Conservation (phyloP, 805 yeast species). For the Blastobotrys peoriensis region DNA sequence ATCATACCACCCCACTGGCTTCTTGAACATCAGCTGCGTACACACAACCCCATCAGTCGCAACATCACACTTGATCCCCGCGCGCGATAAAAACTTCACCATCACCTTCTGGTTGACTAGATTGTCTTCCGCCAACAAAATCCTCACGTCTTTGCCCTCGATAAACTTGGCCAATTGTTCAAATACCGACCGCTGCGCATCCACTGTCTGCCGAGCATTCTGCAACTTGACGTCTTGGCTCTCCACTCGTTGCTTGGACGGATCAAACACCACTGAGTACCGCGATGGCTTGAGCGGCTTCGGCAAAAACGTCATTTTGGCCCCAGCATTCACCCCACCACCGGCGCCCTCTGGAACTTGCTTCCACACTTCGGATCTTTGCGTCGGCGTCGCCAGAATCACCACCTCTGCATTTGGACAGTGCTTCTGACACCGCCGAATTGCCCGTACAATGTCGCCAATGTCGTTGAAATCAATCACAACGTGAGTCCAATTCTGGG, state of each 20-base stretch:
- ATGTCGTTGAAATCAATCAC: conserved; percentile 23
- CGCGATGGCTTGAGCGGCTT: conserved; percentile 23
- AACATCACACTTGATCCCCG: conserved; percentile 27
- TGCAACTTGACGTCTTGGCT: conserved; percentile 21
- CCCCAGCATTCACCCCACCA: conserved; percentile 1
- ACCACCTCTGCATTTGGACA: conserved; percentile 8
- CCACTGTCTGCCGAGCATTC: conserved; percentile 17
- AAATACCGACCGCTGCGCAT: conserved; percentile 19
- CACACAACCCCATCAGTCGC: conserved; percentile 30
- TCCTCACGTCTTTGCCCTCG: conserved; percentile 21
- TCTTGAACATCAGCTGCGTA: conserved; percentile 19
- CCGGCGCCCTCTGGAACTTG: conserved; percentile 8
- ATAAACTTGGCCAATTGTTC: conserved; percentile 18
- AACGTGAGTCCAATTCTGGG: conserved; percentile 24
- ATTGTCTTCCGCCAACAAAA: conserved; percentile 88
- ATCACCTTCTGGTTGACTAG: conserved; percentile 87
- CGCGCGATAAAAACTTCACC: conserved; percentile 31
- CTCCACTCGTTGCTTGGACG: conserved; percentile 16
- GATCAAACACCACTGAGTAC: conserved; percentile 24
- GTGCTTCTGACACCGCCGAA: conserved; percentile 10
- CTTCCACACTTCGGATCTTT: conserved; percentile 15
- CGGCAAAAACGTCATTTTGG: conserved; percentile 15
- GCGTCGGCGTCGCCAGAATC: conserved; percentile 18
- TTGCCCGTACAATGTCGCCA: conserved; percentile 14
- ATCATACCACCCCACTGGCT: conserved; percentile 21